Evolutionary conservation across 495 filamentous ascomycete genomes (phyloP).

Genomic region (Penicillium argentinense): DNA sequence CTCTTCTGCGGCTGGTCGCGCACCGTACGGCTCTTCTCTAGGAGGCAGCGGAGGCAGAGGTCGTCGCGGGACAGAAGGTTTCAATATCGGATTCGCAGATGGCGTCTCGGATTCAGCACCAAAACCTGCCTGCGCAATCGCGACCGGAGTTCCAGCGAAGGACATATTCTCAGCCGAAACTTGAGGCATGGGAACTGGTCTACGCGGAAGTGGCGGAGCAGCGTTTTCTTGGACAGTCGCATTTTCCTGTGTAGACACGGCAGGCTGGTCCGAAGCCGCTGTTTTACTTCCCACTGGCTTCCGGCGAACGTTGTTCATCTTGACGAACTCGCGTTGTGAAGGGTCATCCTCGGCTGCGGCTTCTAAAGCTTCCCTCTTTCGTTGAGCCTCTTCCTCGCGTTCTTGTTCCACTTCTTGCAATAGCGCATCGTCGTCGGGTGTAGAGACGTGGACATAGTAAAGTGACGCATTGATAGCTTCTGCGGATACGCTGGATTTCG

Average conservation of each 20-base stretch:
- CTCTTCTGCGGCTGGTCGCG: conserved; percentile 6
- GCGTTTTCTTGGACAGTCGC: conserved; percentile 15
- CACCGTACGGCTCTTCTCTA: conserved; percentile 20
- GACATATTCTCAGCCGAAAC: conserved; percentile 26
- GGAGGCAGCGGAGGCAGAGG: conserved; percentile 35
- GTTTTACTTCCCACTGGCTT: conserved; percentile 37
- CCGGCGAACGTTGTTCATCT: conserved; percentile 42
- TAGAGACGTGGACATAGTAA: conserved; percentile 85
- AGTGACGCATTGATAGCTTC: conserved; percentile 84
- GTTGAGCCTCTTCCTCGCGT: conserved; percentile 43
- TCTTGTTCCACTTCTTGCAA: conserved; percentile 47
- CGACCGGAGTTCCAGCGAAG: conserved; percentile 16
- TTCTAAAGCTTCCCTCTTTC: conserved; percentile 39
- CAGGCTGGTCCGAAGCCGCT: background rate
- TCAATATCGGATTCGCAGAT: background rate
- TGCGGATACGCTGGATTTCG: conserved; percentile 77
- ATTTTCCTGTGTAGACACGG: conserved; percentile 1
- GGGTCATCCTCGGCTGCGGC: conserved; percentile 24
- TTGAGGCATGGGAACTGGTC: conserved; percentile 17
- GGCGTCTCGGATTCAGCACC: background rate
- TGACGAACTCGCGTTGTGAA: conserved; percentile 30
- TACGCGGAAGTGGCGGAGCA: conserved; percentile 15
- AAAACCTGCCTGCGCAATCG: conserved; percentile 6
- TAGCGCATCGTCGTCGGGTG: conserved; percentile 56
- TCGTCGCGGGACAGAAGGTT: conserved; percentile 15